Percentiles rank a stretch among this genome's conserved stretches.
These are phyloP conservation scores for Candida vartiovaarae DNA, from an alignment of 805 yeast species.

Conservation along the genomic window DNA sequence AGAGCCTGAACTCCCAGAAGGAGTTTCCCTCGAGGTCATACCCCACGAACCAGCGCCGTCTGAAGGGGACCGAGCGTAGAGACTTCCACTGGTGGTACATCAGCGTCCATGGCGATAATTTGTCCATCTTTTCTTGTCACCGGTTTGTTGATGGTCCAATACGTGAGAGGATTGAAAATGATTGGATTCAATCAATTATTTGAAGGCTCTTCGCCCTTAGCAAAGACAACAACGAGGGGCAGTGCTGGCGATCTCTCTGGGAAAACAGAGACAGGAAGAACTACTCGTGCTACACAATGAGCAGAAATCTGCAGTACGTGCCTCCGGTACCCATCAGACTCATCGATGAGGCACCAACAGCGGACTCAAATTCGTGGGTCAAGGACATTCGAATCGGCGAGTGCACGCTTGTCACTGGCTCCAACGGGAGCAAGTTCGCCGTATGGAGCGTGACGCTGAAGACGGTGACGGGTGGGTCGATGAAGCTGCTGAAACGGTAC, in stretches of 20 bases:
- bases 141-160: too few species aligned
- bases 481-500: conserved; percentile 51
- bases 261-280: too few species aligned
- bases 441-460: conserved; percentile 33
- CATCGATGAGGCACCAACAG: conserved; percentile 19
- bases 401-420: conserved; percentile 32
- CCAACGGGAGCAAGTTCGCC: conserved; percentile 33
- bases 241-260: too few species aligned
- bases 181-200: too few species aligned
- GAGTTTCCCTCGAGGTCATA: conserved; percentile 81
- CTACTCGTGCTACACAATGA: too few species aligned
- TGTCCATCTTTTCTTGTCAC: conserved; percentile 20
- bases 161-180: too few species aligned
- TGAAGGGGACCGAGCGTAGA: conserved; percentile 57
- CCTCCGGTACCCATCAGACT: conserved; percentile 37
- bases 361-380: conserved; percentile 27
- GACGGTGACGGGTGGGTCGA: conserved; percentile 26
- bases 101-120: conserved; percentile 45
- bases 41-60: conserved; percentile 55
- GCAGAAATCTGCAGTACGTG: conserved; percentile 15
- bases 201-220: too few species aligned
- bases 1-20: conserved; percentile 69
- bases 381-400: conserved; percentile 30
- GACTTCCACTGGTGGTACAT: conserved; percentile 52
- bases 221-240: too few species aligned